Conservation (phyloP, 2,329 filamentous ascomycete species). For the Xylariaceae sp. region DNA sequence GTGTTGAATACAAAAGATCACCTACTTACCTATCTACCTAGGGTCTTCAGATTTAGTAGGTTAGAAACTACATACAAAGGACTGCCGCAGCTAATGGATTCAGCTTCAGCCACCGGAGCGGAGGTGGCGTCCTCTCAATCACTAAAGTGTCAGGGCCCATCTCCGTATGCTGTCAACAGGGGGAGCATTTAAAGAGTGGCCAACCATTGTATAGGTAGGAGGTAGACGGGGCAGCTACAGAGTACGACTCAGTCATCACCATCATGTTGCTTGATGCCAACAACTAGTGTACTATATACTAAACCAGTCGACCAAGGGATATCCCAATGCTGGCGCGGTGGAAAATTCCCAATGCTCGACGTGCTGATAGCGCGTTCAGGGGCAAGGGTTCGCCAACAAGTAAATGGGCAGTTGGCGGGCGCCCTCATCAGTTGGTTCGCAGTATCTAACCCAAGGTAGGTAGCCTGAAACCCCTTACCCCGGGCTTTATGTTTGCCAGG, state of each 20-base stretch:
- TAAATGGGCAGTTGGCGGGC: not conserved
- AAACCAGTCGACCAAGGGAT: too few species aligned
- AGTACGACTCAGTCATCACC: not conserved
- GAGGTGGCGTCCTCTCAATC: not conserved
- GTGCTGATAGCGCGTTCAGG: not conserved
- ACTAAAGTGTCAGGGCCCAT: not conserved
- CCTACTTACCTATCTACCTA: too few species aligned
- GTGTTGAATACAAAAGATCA: too few species aligned
- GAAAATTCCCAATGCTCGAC: too few species aligned
- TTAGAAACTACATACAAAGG: not conserved
- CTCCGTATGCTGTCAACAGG: not conserved
- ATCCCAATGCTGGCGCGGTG: too few species aligned
- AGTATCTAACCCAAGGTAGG: too few species aligned
- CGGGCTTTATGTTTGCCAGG: not conserved
- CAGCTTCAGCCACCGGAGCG: not conserved
- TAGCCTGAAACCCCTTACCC: conserved; percentile 21
- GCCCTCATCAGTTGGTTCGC: conserved; percentile 15
- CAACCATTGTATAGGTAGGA: not conserved
- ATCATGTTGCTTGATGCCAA: not conserved
- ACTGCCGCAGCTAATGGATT: not conserved
- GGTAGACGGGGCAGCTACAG: not conserved
- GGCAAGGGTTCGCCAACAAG: not conserved
- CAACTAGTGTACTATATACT: too few species aligned
- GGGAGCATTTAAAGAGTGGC: not conserved
- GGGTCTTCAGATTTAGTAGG: too few species aligned